Evolutionary conservation across 768 basidiomycete species (phyloP).

Genomic region (Fistulinella prunicolor): DNA sequence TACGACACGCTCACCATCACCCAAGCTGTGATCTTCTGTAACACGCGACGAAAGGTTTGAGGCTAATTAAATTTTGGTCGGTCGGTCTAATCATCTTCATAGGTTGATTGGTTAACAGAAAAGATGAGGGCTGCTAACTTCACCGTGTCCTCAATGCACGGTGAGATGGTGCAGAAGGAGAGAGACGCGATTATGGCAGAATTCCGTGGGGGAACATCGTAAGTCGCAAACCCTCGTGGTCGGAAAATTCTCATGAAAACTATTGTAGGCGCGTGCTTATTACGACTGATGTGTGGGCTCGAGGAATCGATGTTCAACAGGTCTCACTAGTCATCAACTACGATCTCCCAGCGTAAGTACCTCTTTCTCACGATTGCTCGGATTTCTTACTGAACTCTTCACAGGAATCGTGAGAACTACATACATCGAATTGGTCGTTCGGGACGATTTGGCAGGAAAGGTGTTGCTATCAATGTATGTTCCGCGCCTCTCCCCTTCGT

Average conservation of each 20-base stretch:
- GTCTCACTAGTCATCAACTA: slow-evolving; percentile 98
- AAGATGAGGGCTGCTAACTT: slow-evolving; percentile 99
- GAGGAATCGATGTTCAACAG: slow-evolving; percentile 98
- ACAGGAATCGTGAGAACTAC: slow-evolving; percentile 96
- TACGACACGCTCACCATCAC: slow-evolving; percentile 99
- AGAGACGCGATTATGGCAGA: slow-evolving; percentile 96
- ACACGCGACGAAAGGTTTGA: slow-evolving; percentile 90
- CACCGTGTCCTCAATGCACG: slow-evolving; percentile 94
- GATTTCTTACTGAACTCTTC: slow-evolving; percentile 13
- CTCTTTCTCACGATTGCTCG: slow-evolving; percentile 5
- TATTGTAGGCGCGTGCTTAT: slow-evolving; percentile 81
- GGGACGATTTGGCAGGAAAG: slow-evolving; percentile 98
- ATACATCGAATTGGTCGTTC: slow-evolving; percentile 99
- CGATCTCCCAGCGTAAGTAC: slow-evolving; percentile 82
- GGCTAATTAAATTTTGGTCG: not conserved
- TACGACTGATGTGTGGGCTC: slow-evolving; percentile 95
- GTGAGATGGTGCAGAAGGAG: slow-evolving; percentile 95
- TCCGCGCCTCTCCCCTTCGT: slow-evolving; percentile 3
- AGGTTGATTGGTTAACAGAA: slow-evolving; percentile 98
- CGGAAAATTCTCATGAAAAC: slow-evolving; percentile 3
- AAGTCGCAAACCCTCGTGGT: slow-evolving; percentile 30
- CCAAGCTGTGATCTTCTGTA: slow-evolving; percentile 99
- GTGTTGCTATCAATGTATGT: slow-evolving; percentile 97
- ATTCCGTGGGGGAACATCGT: slow-evolving; percentile 92
- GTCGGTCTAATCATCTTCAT: slow-evolving; percentile 11